These are phyloP conservation scores for Acacia pycnantha DNA, from an alignment of 331 rosid species.

Conservation along the genomic window DNA sequence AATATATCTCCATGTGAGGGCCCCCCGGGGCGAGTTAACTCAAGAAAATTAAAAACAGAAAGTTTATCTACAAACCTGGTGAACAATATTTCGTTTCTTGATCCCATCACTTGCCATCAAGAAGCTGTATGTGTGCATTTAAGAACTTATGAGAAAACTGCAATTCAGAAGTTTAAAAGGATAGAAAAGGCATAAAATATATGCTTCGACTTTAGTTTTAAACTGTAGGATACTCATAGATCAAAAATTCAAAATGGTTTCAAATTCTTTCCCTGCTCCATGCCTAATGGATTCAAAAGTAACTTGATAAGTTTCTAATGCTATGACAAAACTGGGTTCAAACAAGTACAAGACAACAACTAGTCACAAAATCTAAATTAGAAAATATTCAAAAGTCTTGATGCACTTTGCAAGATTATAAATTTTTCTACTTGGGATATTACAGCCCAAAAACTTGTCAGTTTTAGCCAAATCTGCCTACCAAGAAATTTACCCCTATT, in stretches of 20 bases:
- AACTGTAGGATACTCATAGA: neutral
- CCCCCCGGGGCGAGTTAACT: neutral
- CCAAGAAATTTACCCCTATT: neutral
- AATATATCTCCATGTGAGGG: neutral
- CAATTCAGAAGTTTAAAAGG: slow-evolving; percentile 13
- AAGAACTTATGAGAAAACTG: slow-evolving; percentile 31
- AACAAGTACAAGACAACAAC: slow-evolving; percentile 1
- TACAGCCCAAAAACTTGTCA: neutral
- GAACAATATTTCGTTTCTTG: slow-evolving; percentile 67
- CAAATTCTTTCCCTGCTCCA: neutral
- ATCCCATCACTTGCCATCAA: slow-evolving; percentile 97
- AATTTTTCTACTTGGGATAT: neutral
- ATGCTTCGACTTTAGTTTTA: slow-evolving; percentile 17
- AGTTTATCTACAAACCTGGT: slow-evolving; percentile 52
- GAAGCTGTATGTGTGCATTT: slow-evolving; percentile 56
- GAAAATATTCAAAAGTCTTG: neutral
- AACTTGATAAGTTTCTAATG: neutral
- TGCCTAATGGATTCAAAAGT: neutral
- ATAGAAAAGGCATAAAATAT: neutral
- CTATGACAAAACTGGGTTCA: neutral
- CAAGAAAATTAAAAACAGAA: slow-evolving; percentile 3
- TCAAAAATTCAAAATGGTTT: neutral
- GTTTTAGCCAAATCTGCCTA: neutral
- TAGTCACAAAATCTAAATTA: neutral
- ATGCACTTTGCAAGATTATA: neutral